Conservation (phyloP, 2,329 filamentous ascomycete species). For the Hypoxylon sp. region DNA sequence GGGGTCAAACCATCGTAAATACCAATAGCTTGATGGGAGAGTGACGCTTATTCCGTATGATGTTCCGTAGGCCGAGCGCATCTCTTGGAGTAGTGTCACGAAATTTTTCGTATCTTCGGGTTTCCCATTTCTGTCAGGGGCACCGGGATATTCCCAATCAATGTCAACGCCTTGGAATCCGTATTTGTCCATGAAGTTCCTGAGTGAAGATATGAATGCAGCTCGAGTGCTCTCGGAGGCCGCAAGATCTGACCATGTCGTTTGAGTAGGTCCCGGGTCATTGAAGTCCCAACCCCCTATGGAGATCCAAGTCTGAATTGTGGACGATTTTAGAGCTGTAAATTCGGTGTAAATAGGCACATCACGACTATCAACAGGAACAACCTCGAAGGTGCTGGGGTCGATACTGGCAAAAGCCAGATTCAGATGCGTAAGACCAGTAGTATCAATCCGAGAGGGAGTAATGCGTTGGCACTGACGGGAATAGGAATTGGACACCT, state of each 20-base stretch:
- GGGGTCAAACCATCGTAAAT: constrained; percentile 57
- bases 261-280: constrained; percentile 54
- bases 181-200: constrained; percentile 55
- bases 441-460: constrained; percentile 29
- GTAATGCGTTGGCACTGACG: constrained; percentile 34
- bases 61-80: constrained; percentile 55
- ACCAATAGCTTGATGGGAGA: constrained; percentile 58
- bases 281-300: constrained; percentile 62
- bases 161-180: constrained; percentile 62
- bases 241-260: constrained; percentile 52
- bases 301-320: constrained; percentile 57
- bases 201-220: constrained; percentile 57
- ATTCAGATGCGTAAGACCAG: constrained; percentile 37
- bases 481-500: constrained; percentile 19
- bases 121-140: constrained; percentile 55
- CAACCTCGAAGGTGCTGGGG: constrained; percentile 50
- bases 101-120: constrained; percentile 58
- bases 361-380: constrained; percentile 21
- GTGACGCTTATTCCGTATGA: constrained; percentile 61
- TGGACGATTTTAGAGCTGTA: constrained; percentile 52
- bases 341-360: constrained; percentile 51
- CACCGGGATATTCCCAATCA: constrained; percentile 64
- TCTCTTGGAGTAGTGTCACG: constrained; percentile 55
- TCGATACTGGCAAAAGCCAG: constrained; percentile 56
- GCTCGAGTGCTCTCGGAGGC: constrained; percentile 47